phyloP scores from a whole-genome alignment of 1,284 basidiomycete species.

The Malassezia psittaci region DNA sequence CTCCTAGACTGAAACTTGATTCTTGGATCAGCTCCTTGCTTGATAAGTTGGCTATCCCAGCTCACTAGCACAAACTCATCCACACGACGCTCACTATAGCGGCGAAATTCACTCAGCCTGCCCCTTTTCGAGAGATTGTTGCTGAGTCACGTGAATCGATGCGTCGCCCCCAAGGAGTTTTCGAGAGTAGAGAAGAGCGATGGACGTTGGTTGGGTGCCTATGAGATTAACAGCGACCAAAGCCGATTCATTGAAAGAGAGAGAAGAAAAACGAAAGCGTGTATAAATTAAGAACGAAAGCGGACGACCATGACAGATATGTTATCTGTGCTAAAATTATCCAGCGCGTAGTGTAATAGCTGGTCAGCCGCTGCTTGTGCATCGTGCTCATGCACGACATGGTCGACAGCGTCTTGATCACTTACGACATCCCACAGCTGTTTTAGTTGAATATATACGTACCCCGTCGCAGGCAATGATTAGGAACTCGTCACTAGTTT shows the following conservation, averaged over 20 bases:
- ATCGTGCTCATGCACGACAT: conserved; percentile 64
- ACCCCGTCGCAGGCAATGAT: conserved; percentile 97
- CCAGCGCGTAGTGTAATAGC: conserved; percentile 74
- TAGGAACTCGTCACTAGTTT: conserved; percentile 81
- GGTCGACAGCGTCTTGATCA: conserved; percentile 83
- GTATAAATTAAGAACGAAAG: conserved; percentile 12
- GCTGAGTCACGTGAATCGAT: no score
- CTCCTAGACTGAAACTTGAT: not conserved
- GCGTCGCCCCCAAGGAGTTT: no score
- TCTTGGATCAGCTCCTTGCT: not conserved
- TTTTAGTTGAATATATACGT: conserved; percentile 47
- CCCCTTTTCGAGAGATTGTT: no score
- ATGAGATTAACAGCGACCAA: no score
- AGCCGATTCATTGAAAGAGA: no score
- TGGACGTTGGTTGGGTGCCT: no score
- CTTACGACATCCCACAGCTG: conserved; percentile 94
- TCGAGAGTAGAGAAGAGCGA: no score
- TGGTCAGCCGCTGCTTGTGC: conserved; percentile 70
- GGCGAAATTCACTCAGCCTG: no score
- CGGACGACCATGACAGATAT: conserved; percentile 46
- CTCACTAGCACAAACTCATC: no score
- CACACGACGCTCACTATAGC: no score
- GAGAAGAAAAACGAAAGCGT: no score
- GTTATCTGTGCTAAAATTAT: conserved; percentile 82
- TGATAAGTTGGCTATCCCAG: not conserved